A percentile compares a stretch with the other conserved stretches of the same genome.
Conservation (phyloP, 2,329 filamentous ascomycete species). For the Bipolaris gigantea region DNA sequence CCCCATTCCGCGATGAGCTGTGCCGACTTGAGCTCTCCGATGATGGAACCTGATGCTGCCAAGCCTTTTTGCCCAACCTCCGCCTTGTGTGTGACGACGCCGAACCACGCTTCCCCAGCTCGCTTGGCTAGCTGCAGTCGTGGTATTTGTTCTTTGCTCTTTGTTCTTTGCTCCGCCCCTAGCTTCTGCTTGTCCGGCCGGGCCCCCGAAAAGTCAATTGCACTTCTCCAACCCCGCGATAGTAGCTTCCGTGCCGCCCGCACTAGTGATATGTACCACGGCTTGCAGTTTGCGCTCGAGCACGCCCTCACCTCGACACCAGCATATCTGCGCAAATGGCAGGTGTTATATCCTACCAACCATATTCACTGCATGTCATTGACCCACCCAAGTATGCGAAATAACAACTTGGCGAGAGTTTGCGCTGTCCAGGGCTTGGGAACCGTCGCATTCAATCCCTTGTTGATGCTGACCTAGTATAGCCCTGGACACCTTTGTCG, state of each 20-base stretch:
- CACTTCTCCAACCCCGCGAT: background rate
- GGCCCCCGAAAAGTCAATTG: background rate
- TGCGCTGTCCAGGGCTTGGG: background rate
- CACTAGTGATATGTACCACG: background rate
- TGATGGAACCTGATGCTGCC: conserved; percentile 35
- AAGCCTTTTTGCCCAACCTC: conserved; percentile 37
- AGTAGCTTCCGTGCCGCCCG: background rate
- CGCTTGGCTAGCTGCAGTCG: background rate
- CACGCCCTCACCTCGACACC: background rate
- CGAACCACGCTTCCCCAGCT: background rate
- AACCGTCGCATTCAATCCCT: background rate
- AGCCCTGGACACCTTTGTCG: background rate
- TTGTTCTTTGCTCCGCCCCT: background rate
- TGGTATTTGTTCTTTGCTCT: background rate
- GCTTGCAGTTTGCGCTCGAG: background rate
- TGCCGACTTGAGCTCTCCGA: conserved; percentile 20
- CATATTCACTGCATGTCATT: no score
- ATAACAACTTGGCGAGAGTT: background rate
- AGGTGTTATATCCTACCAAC: no score
- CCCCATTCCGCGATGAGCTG: conserved; percentile 27
- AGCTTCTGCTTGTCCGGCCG: background rate
- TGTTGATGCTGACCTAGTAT: background rate
- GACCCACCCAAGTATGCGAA: no score
- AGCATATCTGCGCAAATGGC: background rate
- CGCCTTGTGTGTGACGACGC: conserved; percentile 11